Evolutionary conservation across 768 basidiomycete species (phyloP), one percentile per base, ranked within the genome.

Genomic region (Zangia roseola): DNA sequence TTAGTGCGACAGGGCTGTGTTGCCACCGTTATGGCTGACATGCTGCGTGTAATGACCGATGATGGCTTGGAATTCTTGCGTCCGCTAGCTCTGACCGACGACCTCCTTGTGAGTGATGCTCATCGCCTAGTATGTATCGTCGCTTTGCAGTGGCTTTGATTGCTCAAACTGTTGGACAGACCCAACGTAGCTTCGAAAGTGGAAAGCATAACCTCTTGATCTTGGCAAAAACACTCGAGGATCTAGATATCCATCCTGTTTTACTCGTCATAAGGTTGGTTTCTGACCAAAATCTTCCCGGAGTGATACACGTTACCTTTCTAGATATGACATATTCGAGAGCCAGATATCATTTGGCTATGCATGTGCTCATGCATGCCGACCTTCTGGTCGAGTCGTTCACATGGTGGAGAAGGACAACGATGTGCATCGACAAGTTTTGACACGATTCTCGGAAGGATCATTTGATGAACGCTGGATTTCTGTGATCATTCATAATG

Each of bases 161-260:
- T 35, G 19, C 19, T 55, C 41, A 53, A n/a, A 46, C 47, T 40
- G 10, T 37, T 17, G 4, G 45, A 10, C 53, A 84, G 79, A 68
- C 79, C 21, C 73, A 77, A 36, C 71, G 69, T 19, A 69, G 68
- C 39, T 87, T 88, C 49, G 63, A 69, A 21, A 57, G 63, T 23
- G 88, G 86, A 4, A 73, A 72, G 10, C 75, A 72, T 53, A 91
- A 91, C 60, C 69, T 90, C 10, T 67, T 90, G 26, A 70, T 91
- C 26, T 69, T 78, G 24, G 83, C 81, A 2, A 80, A 80, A 56
- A 73, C 75, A 1, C 65, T 74, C 6, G 81, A 85, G 60, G 84
- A 86, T 59, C 55, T 86, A 10, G 82, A 82, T 40, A 45, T 86
- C 23, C 80, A 83, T 6, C 73, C 73, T 25, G 78, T 75, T 7